Conservation (phyloP, 371 early-diverging fungal species). For the Nosema muscidifuracis region DNA sequence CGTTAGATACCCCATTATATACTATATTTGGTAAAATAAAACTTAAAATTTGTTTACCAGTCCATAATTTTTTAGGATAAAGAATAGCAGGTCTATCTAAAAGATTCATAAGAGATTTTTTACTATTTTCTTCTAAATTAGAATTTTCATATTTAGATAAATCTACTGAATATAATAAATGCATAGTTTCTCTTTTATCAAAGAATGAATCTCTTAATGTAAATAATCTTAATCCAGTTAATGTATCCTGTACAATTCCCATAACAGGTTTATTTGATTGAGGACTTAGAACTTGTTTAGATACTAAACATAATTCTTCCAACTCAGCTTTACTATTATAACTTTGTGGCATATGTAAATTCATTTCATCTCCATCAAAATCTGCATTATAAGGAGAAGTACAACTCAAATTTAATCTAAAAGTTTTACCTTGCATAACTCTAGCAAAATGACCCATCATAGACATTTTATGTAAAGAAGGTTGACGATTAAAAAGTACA, state of each 20-base stretch:
- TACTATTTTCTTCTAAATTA: not conserved
- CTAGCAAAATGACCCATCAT: constrained; percentile 98
- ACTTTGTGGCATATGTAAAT: constrained; percentile 95
- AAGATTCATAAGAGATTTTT: constrained; percentile 10
- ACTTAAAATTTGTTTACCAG: constrained; percentile 91
- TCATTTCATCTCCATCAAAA: constrained; percentile 99
- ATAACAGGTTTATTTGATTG: constrained; percentile 95
- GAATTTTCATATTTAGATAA: constrained; percentile 74
- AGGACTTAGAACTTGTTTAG: constrained; percentile 91
- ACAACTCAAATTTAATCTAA: constrained; percentile 92
- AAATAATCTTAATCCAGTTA: constrained; percentile 88
- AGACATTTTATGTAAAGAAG: constrained; percentile 97
- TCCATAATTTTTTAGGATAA: constrained; percentile 89
- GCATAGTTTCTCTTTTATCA: constrained; percentile 80
- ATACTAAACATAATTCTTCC: constrained; percentile 86
- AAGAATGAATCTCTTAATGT: constrained; percentile 86
- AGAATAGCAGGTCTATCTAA: constrained; percentile 72
- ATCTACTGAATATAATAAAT: constrained; percentile 62
- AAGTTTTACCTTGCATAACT: constrained; percentile 96
- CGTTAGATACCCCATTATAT: constrained; percentile 68
- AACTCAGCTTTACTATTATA: constrained; percentile 85
- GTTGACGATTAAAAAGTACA: constrained; percentile 98
- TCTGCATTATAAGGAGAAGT: constrained; percentile 99
- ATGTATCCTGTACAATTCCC: constrained; percentile 99
- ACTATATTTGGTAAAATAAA: constrained; percentile 74